Evolutionary conservation across 108 stramenopile species (phyloP).

Genomic region (Skeletonema tropicum): DNA sequence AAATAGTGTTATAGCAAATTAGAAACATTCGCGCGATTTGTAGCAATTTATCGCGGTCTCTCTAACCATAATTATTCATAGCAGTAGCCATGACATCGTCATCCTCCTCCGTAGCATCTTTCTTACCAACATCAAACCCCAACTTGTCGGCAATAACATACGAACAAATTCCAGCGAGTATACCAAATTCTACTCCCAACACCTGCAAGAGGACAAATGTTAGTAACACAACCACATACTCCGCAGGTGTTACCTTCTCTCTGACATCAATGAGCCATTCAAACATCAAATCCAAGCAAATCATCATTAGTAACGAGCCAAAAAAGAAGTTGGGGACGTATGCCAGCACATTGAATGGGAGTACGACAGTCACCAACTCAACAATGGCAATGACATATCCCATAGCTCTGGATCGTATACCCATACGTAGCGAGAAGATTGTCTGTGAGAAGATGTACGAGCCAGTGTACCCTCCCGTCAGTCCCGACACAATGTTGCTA

Average conservation of each 20-base stretch:
- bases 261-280: slow-evolving; percentile 96
- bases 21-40: not conserved
- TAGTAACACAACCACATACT: slow-evolving; percentile 80
- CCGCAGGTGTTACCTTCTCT: slow-evolving; percentile 68
- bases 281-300: slow-evolving; percentile 90
- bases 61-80: slow-evolving; percentile 11
- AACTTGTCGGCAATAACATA: slow-evolving; percentile 49
- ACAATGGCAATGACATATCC: slow-evolving; percentile 75
- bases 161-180: slow-evolving; percentile 73
- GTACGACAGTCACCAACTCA: slow-evolving; percentile 65
- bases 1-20: slow-evolving; percentile 7
- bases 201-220: slow-evolving; percentile 88
- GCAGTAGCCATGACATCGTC: slow-evolving; percentile 3
- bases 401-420: slow-evolving; percentile 79
- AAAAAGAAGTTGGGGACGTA: slow-evolving; percentile 95
- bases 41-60: not conserved
- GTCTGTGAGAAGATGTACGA: slow-evolving; percentile 96
- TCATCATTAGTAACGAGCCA: slow-evolving; percentile 89
- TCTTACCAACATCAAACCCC: slow-evolving; percentile 45
- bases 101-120: slow-evolving; percentile 3
- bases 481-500: slow-evolving; percentile 90
- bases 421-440: slow-evolving; percentile 94
- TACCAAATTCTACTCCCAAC: slow-evolving; percentile 88
- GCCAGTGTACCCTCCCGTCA: slow-evolving; percentile 91
- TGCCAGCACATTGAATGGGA: slow-evolving; percentile 81